phyloP scores from a whole-genome alignment of 768 basidiomycete species.

The Lactifluus rugatus region DNA sequence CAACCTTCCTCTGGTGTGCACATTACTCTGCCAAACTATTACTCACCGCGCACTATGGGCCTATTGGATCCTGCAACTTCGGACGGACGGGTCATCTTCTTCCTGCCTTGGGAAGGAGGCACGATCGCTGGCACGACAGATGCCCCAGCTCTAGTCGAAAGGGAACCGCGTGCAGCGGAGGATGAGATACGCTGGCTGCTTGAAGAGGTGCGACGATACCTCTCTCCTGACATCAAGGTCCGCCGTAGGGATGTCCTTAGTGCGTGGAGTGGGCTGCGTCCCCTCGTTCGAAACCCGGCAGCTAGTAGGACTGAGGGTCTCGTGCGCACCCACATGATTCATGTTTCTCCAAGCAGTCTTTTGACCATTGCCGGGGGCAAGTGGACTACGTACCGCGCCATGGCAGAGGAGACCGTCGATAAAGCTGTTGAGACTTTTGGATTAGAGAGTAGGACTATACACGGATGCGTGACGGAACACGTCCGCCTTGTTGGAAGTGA shows the following conservation, averaged over 20 bases:
- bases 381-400: conserved; percentile 95
- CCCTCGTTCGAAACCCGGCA: conserved; percentile 74
- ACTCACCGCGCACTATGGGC: conserved; percentile 91
- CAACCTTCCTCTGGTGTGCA: conserved; percentile 90
- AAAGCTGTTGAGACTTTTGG: conserved; percentile 71
- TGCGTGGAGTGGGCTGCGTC: conserved; percentile 90
- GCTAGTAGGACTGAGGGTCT: conserved; percentile 74
- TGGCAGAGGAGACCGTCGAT: conserved; percentile 95
- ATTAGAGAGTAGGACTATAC: conserved; percentile 44
- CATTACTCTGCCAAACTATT: conserved; percentile 95
- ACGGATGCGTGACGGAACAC: conserved; percentile 67
- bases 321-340: conserved; percentile 89
- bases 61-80: conserved; percentile 91
- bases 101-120: conserved; percentile 97
- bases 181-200: conserved; percentile 97
- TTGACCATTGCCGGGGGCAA: conserved; percentile 96
- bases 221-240: conserved; percentile 88
- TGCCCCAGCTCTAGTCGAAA: conserved; percentile 57
- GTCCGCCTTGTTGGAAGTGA: conserved; percentile 85
- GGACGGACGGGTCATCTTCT: conserved; percentile 97
- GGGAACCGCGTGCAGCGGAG: conserved; percentile 74
- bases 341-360: conserved; percentile 69
- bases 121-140: conserved; percentile 98
- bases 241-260: conserved; percentile 90
- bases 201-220: conserved; percentile 83